Evolutionary conservation across 2,329 filamentous ascomycete genomes (phyloP).

Genomic region (Grosmannia clavigera): DNA sequence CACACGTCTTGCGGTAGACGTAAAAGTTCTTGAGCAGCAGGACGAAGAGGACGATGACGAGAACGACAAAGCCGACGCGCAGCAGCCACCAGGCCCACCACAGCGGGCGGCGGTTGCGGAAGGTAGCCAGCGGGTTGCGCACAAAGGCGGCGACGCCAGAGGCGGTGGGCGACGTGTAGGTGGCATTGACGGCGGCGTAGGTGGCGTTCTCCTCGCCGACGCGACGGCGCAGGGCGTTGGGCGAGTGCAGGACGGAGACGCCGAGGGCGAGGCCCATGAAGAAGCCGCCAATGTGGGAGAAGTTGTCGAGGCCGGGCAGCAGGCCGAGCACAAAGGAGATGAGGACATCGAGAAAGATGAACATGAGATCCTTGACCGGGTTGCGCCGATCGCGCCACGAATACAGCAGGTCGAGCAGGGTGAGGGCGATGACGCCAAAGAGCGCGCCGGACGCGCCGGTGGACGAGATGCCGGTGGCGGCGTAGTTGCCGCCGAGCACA

Average conservation of each 20-base stretch:
- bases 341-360: conserved; percentile 71
- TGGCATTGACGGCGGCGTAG: conserved; percentile 55
- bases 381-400: conserved; percentile 71
- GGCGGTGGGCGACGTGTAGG: conserved; percentile 24
- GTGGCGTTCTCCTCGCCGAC: conserved; percentile 58
- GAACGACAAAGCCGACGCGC: conserved; percentile 62
- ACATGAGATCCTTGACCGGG: conserved; percentile 74
- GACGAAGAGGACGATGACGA: conserved; percentile 76
- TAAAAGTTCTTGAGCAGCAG: conserved; percentile 88
- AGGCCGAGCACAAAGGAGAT: conserved; percentile 90
- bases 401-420: conserved; percentile 80
- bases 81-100: conserved; percentile 99
- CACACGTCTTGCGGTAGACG: conserved; percentile 59
- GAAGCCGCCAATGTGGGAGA: conserved; percentile 93
- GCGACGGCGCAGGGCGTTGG: conserved; percentile 62
- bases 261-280: conserved; percentile 82
- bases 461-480: conserved; percentile 66
- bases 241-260: conserved; percentile 78
- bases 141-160: conserved; percentile 33
- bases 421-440: conserved; percentile 84
- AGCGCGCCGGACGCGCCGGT: conserved; percentile 82
- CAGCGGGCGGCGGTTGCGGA: conserved; percentile 79
- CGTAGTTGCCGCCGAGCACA: conserved; percentile 88
- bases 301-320: conserved; percentile 89
- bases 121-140: conserved; percentile 62